A percentile compares a stretch with the other conserved stretches of the same genome.
phyloP scores from a whole-genome alignment of 2,329 filamentous ascomycete species.

The Phaeosphaeria sp. region DNA sequence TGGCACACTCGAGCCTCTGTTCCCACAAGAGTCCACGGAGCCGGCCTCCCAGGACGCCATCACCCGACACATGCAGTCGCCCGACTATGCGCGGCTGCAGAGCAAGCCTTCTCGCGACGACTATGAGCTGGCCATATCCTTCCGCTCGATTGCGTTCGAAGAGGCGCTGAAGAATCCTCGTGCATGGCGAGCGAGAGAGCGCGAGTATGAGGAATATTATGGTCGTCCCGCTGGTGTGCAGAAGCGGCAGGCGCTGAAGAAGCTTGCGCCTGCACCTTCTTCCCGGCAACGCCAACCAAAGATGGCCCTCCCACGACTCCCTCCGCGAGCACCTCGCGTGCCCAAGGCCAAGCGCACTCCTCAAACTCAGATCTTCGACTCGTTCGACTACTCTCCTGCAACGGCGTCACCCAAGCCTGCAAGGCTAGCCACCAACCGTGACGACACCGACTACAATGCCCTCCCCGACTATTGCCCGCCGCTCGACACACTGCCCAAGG shows the following conservation, averaged over 20 bases:
- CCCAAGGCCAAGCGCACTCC: conserved; percentile 47
- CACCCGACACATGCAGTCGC: conserved; percentile 44
- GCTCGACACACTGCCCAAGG: conserved; percentile 65
- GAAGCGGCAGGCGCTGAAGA: conserved; percentile 46
- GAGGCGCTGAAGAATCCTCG: conserved; percentile 51
- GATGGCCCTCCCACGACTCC: conserved; percentile 39
- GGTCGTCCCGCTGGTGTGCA: conserved; percentile 52
- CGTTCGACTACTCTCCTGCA: conserved; percentile 43
- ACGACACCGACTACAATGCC: conserved; percentile 80
- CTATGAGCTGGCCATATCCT: conserved; percentile 44
- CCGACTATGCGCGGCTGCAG: conserved; percentile 34
- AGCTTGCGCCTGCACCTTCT: conserved; percentile 47
- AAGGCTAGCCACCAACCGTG: conserved; percentile 67
- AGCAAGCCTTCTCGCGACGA: conserved; percentile 46
- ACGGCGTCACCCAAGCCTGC: conserved; percentile 47
- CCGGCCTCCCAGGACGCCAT: conserved; percentile 35
- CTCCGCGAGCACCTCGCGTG: conserved; percentile 42
- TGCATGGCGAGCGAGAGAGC: conserved; percentile 52
- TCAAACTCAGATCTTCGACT: conserved; percentile 35
- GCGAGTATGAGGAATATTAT: conserved; percentile 58
- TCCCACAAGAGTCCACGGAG: conserved; percentile 38
- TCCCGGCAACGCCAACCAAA: conserved; percentile 40
- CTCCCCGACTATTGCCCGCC: conserved; percentile 78
- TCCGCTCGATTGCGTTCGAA: conserved; percentile 43
- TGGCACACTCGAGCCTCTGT: conserved; percentile 43